phyloP scores from a whole-genome alignment of 495 filamentous ascomycete species.

The Coniosporium apollinis region DNA sequence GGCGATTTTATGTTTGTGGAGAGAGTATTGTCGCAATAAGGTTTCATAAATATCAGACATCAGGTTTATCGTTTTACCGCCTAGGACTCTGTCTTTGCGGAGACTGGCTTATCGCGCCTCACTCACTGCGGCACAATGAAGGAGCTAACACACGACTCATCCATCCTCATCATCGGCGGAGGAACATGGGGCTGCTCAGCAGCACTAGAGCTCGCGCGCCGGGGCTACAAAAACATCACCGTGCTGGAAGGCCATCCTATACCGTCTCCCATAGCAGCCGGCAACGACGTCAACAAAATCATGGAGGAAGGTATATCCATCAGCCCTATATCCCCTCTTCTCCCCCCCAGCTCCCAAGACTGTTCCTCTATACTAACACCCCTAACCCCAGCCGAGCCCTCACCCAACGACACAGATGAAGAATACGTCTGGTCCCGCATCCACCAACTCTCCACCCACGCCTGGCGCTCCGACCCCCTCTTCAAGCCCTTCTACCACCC shows the following conservation, averaged over 20 bases:
- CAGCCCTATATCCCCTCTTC: too few species aligned
- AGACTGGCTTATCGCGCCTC: too few species aligned
- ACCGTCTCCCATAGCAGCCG: conserved; percentile 32
- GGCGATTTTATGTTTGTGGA: too few species aligned
- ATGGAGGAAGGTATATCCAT: conserved; percentile 40
- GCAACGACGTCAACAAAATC: conserved; percentile 41
- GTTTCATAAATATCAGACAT: too few species aligned
- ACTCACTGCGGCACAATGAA: too few species aligned
- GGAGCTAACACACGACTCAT: conserved; percentile 10
- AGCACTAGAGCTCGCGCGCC: conserved; percentile 33
- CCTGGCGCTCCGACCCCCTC: conserved; percentile 32
- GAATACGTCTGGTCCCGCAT: conserved; percentile 24
- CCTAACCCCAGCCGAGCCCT: too few species aligned
- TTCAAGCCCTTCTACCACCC: conserved; percentile 34
- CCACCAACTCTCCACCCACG: conserved; percentile 23
- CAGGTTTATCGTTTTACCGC: too few species aligned
- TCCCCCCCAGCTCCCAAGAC: too few species aligned
- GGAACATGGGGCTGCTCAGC: conserved; percentile 37
- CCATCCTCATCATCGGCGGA: conserved; percentile 29
- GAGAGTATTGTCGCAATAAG: too few species aligned
- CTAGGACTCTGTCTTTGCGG: too few species aligned
- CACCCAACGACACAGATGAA: conserved; percentile 13
- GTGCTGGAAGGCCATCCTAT: conserved; percentile 29
- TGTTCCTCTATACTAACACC: too few species aligned
- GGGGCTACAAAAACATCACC: conserved; percentile 30